phyloP scores from a whole-genome alignment of 495 filamentous ascomycete genomes.

The Diplogelasinospora grovesii region DNA sequence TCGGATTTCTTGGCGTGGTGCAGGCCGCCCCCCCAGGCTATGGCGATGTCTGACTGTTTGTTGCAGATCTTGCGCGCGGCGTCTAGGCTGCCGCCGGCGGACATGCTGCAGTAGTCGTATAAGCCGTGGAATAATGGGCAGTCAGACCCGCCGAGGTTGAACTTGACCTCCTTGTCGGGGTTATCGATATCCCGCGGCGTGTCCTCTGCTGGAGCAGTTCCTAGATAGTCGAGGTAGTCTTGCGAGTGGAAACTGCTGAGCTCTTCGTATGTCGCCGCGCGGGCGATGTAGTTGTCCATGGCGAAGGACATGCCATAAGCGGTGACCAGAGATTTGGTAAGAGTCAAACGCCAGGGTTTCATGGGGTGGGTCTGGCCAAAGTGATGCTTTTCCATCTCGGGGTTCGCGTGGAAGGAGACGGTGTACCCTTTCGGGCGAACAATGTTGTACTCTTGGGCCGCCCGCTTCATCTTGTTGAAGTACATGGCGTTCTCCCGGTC shows the following conservation, averaged over 20 bases:
- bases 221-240: slow-evolving; percentile 87
- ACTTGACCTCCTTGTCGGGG: slow-evolving; percentile 48
- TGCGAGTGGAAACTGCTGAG: slow-evolving; percentile 76
- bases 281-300: slow-evolving; percentile 85
- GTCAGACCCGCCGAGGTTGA: slow-evolving; percentile 83
- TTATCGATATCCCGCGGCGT: slow-evolving; percentile 44
- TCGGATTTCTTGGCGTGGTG: slow-evolving; percentile 98
- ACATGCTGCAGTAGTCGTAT: slow-evolving; percentile 90
- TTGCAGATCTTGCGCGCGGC: slow-evolving; percentile 84
- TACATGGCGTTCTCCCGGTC: slow-evolving; percentile 53
- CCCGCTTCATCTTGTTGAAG: slow-evolving; percentile 57
- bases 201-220: slow-evolving; percentile 43
- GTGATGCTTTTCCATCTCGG: slow-evolving; percentile 91
- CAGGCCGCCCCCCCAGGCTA: slow-evolving; percentile 96
- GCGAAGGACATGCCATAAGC: slow-evolving; percentile 91
- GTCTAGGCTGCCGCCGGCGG: slow-evolving; percentile 82
- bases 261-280: slow-evolving; percentile 79
- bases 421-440: slow-evolving; percentile 70
- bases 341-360: slow-evolving; percentile 95
- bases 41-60: slow-evolving; percentile 83
- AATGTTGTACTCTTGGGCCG: slow-evolving; percentile 68
- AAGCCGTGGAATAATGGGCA: slow-evolving; percentile 96
- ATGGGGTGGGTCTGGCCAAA: slow-evolving; percentile 94
- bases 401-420: slow-evolving; percentile 95
- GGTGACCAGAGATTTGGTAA: slow-evolving; percentile 89